These are phyloP conservation scores for Patellifolia procumbens DNA, from an alignment of 179 eudicot genomes.

Conservation along the genomic window DNA sequence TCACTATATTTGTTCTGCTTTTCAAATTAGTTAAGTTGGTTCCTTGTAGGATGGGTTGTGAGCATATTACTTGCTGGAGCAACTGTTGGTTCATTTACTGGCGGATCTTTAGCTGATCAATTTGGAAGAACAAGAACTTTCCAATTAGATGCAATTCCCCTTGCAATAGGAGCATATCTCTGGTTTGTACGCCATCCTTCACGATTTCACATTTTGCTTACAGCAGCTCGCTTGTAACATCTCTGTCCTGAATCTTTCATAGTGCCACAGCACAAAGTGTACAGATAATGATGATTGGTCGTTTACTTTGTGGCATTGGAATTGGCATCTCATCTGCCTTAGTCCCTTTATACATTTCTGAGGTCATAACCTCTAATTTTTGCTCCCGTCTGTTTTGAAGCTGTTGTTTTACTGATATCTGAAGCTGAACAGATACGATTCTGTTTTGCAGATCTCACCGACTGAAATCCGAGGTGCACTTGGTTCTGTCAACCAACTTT, in stretches of 20 bases:
- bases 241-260: constrained; percentile 27
- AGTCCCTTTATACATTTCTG: constrained; percentile 94
- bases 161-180: constrained; percentile 88
- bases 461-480: constrained; percentile 98
- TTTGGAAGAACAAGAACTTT: constrained; percentile 89
- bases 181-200: constrained; percentile 49
- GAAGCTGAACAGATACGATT: constrained; percentile 6
- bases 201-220: constrained; percentile 4
- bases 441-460: constrained; percentile 75
- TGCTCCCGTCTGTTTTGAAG: not conserved
- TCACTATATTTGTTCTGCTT: not conserved
- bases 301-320: constrained; percentile 90
- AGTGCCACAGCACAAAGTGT: constrained; percentile 81
- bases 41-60: constrained; percentile 80
- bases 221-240: constrained; percentile 20
- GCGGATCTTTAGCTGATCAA: constrained; percentile 90
- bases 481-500: constrained; percentile 95
- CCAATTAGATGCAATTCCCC: constrained; percentile 86
- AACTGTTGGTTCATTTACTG: constrained; percentile 93
- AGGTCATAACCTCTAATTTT: constrained; percentile 44
- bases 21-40: not conserved
- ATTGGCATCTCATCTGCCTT: constrained; percentile 95
- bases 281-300: constrained; percentile 83
- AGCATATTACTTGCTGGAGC: constrained; percentile 98
- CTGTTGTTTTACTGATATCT: not conserved